Percentiles rank a stretch among this genome's conserved stretches.
Evolutionary conservation across 352 stramenopile genomes (phyloP).

Genomic region (Plasmopara halstedii): DNA sequence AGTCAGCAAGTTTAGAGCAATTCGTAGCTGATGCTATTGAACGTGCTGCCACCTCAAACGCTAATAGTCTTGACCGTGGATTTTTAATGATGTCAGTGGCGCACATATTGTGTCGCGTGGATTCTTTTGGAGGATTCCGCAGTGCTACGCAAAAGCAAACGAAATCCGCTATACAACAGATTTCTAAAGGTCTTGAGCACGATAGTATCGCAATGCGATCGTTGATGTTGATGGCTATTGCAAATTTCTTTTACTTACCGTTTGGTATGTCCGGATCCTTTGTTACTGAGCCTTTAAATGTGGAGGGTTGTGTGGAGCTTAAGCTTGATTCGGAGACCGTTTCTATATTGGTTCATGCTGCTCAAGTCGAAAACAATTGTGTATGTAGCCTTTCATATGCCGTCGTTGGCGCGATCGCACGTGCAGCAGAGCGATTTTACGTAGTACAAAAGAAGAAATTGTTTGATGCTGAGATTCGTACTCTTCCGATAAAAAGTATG

Average conservation of each 20-base stretch:
- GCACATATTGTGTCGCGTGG: constrained; percentile 19
- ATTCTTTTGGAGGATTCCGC: constrained; percentile 17
- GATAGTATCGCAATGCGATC: constrained; percentile 1
- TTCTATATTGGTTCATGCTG: constrained; percentile 11
- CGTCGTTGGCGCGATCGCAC: constrained; percentile 29
- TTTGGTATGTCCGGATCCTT: constrained; percentile 15
- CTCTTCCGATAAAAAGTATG: constrained; percentile 22
- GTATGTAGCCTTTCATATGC: constrained; percentile 1
- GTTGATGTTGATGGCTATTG: constrained; percentile 16
- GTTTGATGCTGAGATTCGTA: constrained; percentile 33
- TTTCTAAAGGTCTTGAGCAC: constrained; percentile 7
- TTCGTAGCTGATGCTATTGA: constrained; percentile 30
- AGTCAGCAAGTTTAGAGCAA: constrained; percentile 16
- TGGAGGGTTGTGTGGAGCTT: constrained; percentile 11
- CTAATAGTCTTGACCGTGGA: constrained; percentile 5
- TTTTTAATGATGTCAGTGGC: constrained; percentile 23
- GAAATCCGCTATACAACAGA: constrained; percentile 8
- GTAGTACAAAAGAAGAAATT: constrained; percentile 42
- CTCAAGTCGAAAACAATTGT: constrained; percentile 5
- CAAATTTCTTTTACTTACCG: constrained; percentile 22
- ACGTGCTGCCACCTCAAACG: constrained; percentile 7
- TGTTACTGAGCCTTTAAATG: neutral
- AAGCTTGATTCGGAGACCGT: constrained; percentile 16
- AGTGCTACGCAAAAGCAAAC: constrained; percentile 16
- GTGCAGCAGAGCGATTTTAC: constrained; percentile 21